Evolutionary conservation across 2,329 filamentous ascomycete genomes (phyloP).

Genomic region (Aureobasidium pullulans): DNA sequence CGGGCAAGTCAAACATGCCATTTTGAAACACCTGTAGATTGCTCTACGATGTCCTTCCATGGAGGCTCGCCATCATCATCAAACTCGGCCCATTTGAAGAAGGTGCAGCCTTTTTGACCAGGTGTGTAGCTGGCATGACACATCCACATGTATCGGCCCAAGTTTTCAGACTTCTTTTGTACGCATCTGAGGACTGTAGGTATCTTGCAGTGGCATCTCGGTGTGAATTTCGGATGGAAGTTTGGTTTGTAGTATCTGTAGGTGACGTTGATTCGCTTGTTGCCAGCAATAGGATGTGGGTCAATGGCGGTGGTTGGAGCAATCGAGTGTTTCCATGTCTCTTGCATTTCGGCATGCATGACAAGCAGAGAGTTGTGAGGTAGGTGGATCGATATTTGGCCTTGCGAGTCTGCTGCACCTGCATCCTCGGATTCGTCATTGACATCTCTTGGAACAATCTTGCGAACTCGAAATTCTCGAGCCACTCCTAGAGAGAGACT

Average conservation of each 20-base stretch:
- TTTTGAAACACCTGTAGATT: neutral
- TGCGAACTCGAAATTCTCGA: slow-evolving; percentile 84
- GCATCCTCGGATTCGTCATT: slow-evolving; percentile 35
- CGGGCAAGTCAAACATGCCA: neutral
- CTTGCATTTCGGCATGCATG: slow-evolving; percentile 98
- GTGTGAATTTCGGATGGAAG: slow-evolving; percentile 71
- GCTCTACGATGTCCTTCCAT: slow-evolving; percentile 36
- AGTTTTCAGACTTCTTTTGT: slow-evolving; percentile 67
- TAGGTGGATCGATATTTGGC: slow-evolving; percentile 86
- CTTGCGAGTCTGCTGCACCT: slow-evolving; percentile 54
- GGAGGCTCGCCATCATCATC: slow-evolving; percentile 77
- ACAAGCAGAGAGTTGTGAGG: slow-evolving; percentile 89
- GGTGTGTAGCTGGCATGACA: slow-evolving; percentile 71
- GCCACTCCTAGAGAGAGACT: slow-evolving; percentile 85
- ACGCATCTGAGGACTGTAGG: slow-evolving; percentile 67
- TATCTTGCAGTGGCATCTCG: slow-evolving; percentile 67
- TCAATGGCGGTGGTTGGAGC: slow-evolving; percentile 67
- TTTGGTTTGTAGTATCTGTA: slow-evolving; percentile 77
- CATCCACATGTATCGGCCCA: slow-evolving; percentile 88
- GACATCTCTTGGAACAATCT: slow-evolving; percentile 55
- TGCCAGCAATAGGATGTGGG: slow-evolving; percentile 75
- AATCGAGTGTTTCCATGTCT: slow-evolving; percentile 91
- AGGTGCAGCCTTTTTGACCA: slow-evolving; percentile 58
- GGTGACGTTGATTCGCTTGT: slow-evolving; percentile 82
- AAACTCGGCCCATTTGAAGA: slow-evolving; percentile 81